Percentiles rank a stretch among this genome's conserved stretches.
Conservation (phyloP, 2,329 filamentous ascomycete genomes). For the Hymenoscyphus repandus region DNA sequence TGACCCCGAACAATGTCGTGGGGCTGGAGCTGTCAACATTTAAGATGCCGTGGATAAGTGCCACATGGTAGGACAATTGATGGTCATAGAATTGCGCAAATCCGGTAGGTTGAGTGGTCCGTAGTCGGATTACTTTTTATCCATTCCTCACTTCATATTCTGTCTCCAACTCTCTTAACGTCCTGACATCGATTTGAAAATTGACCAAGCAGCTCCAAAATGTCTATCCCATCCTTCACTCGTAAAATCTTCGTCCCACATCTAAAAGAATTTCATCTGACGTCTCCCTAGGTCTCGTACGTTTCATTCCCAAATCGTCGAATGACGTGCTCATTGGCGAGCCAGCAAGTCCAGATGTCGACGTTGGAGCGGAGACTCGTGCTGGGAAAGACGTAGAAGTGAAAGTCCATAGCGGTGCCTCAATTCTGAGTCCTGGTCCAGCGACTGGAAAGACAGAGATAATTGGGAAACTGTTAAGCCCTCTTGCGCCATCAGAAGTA, state of each 20-base stretch:
- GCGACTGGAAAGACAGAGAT: constrained; percentile 42
- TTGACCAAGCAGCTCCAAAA: background rate
- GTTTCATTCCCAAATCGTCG: constrained; percentile 50
- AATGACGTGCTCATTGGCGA: constrained; percentile 50
- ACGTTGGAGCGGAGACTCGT: constrained; percentile 52
- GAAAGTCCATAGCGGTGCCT: constrained; percentile 51
- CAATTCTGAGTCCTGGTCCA: constrained; percentile 49
- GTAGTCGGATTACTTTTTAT: too few species aligned
- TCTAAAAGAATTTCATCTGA: background rate
- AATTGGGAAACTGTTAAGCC: constrained; percentile 38
- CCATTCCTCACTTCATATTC: background rate
- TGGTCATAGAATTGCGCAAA: too few species aligned
- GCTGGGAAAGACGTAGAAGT: constrained; percentile 52
- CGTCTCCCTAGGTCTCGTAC: constrained; percentile 47
- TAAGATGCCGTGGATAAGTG: constrained; percentile 4
- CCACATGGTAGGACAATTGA: background rate
- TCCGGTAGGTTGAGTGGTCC: too few species aligned
- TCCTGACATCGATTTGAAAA: background rate
- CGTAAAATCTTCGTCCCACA: constrained; percentile 13
- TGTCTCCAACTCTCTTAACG: background rate
- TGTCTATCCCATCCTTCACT: constrained; percentile 20
- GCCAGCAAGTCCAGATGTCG: constrained; percentile 45
- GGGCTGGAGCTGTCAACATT: constrained; percentile 2
- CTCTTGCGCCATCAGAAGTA: constrained; percentile 38
- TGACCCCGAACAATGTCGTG: constrained; percentile 1